Evolutionary conservation across 1,284 basidiomycete genomes (phyloP).

Genomic region (Trametes polyzona): DNA sequence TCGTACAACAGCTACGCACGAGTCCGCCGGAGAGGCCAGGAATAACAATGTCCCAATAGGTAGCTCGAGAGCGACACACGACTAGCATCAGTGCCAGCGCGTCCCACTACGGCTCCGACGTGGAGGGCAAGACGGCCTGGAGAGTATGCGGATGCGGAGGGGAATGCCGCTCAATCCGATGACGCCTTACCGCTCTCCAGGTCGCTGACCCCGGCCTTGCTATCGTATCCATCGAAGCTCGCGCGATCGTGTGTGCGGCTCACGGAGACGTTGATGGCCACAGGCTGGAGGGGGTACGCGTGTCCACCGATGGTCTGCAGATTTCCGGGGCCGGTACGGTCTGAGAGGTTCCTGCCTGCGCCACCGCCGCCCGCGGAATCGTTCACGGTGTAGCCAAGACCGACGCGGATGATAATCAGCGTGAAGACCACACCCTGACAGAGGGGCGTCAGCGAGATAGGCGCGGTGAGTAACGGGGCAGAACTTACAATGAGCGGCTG

Average conservation of each 20-base stretch:
- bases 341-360: not conserved
- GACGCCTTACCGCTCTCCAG: slow-evolving; percentile 18
- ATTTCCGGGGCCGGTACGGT: slow-evolving; percentile 4
- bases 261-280: slow-evolving; percentile 24
- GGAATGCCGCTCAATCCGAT: slow-evolving; percentile 8
- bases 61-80: not conserved
- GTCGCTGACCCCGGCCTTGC: slow-evolving; percentile 16
- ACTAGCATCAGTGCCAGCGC: not conserved
- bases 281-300: slow-evolving; percentile 18
- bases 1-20: not conserved
- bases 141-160: not conserved
- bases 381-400: slow-evolving; percentile 20
- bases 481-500: slow-evolving; percentile 25
- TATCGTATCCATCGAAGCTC: slow-evolving; percentile 20
- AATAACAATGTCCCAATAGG: not conserved
- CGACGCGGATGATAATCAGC: slow-evolving; percentile 28
- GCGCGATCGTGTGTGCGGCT: slow-evolving; percentile 18
- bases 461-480: not conserved
- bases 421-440: slow-evolving; percentile 25
- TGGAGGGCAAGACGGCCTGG: not conserved
- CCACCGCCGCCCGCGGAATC: slow-evolving; percentile 12
- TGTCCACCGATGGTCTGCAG: slow-evolving; percentile 11
- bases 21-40: not conserved
- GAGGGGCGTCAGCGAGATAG: not conserved
- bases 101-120: not conserved